phyloP scores from a whole-genome alignment of 1,139 yeast species.

The Candida sanyaensis region DNA sequence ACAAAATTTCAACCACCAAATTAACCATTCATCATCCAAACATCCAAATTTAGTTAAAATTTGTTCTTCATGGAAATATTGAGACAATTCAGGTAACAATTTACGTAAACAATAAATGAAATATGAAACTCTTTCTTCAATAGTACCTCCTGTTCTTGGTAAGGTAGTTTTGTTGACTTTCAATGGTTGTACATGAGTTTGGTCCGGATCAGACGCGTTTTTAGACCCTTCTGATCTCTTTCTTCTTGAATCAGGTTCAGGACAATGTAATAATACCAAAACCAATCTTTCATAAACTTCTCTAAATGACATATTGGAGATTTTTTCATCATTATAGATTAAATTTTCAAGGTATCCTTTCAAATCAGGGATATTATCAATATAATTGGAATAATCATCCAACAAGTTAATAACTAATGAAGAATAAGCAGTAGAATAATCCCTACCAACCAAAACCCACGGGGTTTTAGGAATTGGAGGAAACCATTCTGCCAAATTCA shows the following conservation, averaged over 20 bases:
- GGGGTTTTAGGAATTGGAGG: conserved; percentile 58
- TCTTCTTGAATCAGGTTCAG: conserved; percentile 20
- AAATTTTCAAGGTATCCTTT: conserved; percentile 26
- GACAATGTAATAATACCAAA: conserved; percentile 71
- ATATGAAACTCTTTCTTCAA: conserved; percentile 69
- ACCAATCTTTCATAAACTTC: conserved; percentile 78
- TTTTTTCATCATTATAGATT: conserved; percentile 26
- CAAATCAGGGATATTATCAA: conserved; percentile 34
- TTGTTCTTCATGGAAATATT: conserved; percentile 80
- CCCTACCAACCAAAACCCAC: conserved; percentile 48
- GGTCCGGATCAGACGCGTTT: neutral
- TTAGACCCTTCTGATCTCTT: conserved; percentile 9
- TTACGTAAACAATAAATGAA: conserved; percentile 69
- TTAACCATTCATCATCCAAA: conserved; percentile 84
- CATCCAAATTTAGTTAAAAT: conserved; percentile 61
- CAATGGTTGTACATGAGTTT: neutral
- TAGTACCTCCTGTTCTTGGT: conserved; percentile 65
- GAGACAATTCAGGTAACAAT: conserved; percentile 73
- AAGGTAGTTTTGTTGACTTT: conserved; percentile 38
- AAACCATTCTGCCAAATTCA: conserved; percentile 87
- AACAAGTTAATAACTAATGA: conserved; percentile 39
- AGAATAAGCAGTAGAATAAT: conserved; percentile 25
- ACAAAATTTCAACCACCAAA: conserved; percentile 93
- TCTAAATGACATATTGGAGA: conserved; percentile 51
- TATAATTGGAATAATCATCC: conserved; percentile 51